These are phyloP conservation scores for Apiospora arundinis DNA, from an alignment of 2,329 filamentous ascomycete species.

Conservation along the genomic window DNA sequence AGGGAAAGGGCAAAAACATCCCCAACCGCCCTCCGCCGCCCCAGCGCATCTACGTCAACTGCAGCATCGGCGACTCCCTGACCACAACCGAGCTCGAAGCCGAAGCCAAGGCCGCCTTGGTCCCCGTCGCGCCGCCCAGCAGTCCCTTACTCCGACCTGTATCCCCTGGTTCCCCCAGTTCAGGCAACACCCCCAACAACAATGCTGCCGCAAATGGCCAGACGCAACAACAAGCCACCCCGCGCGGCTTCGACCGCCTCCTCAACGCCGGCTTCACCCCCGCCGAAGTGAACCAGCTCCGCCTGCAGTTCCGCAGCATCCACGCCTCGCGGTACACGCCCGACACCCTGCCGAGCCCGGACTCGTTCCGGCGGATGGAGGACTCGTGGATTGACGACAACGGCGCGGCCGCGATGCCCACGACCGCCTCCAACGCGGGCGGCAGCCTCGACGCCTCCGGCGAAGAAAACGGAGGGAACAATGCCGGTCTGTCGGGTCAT, in stretches of 20 bases:
- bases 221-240: constrained; percentile 45
- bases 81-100: constrained; percentile 70
- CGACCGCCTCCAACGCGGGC: constrained; percentile 42
- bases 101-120: constrained; percentile 60
- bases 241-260: constrained; percentile 87
- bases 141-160: constrained; percentile 9
- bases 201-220: not conserved
- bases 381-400: constrained; percentile 89
- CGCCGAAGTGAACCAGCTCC: constrained; percentile 82
- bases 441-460: constrained; percentile 26
- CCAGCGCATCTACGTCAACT: constrained; percentile 84
- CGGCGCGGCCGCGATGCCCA: constrained; percentile 39
- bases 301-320: constrained; percentile 87
- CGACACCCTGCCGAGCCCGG: constrained; percentile 84
- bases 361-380: constrained; percentile 78
- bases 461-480: constrained; percentile 52
- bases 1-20: constrained; percentile 68
- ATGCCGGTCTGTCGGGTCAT: constrained; percentile 57
- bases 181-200: too few relatives aligned
- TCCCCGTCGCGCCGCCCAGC: constrained; percentile 23
- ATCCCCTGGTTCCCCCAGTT: constrained; percentile 24
- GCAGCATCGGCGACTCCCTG: constrained; percentile 83
- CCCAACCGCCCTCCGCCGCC: constrained; percentile 52
- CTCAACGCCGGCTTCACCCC: constrained; percentile 81
- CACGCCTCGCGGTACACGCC: constrained; percentile 83